Conservation (phyloP, 768 basidiomycete species). For the Panus rudis region DNA sequence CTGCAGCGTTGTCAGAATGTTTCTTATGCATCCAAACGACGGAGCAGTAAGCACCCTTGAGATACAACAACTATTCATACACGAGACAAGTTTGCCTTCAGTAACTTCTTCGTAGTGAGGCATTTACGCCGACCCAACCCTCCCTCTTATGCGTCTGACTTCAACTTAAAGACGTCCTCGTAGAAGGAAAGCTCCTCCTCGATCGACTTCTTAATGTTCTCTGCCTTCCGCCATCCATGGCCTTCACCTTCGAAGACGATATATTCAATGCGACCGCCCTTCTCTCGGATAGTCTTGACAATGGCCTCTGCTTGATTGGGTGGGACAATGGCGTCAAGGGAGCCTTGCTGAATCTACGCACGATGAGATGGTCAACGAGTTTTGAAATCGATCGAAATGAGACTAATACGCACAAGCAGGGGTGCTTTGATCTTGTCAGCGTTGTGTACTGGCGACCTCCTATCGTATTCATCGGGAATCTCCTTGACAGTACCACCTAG, state of each 20-base stretch:
- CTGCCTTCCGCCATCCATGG: conserved; percentile 53
- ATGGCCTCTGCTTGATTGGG: conserved; percentile 58
- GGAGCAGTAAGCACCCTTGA: too few relatives aligned
- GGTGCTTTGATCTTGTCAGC: conserved; percentile 57
- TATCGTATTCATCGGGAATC: conserved; percentile 45
- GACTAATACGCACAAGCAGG: conserved; percentile 43
- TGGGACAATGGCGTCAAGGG: conserved; percentile 56
- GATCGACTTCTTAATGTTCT: conserved; percentile 46
- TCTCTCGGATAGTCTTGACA: conserved; percentile 42
- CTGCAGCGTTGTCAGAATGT: too few relatives aligned
- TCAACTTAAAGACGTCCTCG: conserved; percentile 32
- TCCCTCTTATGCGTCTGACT: not conserved
- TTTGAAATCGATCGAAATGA: conserved; percentile 2
- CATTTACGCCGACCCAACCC: not conserved
- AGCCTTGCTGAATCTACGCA: conserved; percentile 61
- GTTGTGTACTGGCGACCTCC: conserved; percentile 56
- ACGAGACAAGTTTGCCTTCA: not conserved
- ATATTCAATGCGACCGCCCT: conserved; percentile 50
- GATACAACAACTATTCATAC: too few relatives aligned
- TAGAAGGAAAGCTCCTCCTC: conserved; percentile 51
- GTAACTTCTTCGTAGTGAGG: not conserved
- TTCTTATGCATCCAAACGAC: too few relatives aligned
- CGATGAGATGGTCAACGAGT: not conserved
- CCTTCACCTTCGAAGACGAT: conserved; percentile 59
- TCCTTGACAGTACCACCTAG: conserved; percentile 51